phyloP scores from a whole-genome alignment of 139 green algal genomes.

The Volvox africanus region DNA sequence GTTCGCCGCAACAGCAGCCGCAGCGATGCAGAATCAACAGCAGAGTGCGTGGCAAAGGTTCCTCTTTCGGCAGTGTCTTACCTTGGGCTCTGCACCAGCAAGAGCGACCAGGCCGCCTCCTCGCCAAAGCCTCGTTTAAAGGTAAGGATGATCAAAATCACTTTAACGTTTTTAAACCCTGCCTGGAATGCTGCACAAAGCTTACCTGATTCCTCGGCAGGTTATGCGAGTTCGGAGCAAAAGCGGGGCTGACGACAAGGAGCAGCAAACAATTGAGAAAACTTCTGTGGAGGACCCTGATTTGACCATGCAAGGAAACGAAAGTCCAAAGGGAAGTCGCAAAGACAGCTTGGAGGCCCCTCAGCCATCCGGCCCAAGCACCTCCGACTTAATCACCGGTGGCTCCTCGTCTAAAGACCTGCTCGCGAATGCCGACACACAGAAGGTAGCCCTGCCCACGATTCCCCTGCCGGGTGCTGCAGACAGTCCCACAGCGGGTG shows the following conservation, averaged over 20 bases:
- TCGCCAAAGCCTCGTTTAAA: not conserved
- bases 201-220: not conserved
- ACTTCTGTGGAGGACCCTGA: not conserved
- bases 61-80: not conserved
- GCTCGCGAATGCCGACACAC: not conserved
- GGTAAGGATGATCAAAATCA: not conserved
- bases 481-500: not conserved
- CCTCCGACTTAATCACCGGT: not conserved
- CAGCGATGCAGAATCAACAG: not conserved
- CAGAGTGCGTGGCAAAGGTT: not conserved
- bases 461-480: not conserved
- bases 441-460: not conserved
- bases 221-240: not conserved
- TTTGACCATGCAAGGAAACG: not conserved
- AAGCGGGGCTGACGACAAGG: not conserved
- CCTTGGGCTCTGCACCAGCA: not conserved
- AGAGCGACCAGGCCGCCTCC: not conserved
- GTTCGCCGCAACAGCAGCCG: not conserved
- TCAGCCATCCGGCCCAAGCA: not conserved
- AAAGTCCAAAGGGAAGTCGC: not conserved
- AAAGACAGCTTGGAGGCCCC: not conserved
- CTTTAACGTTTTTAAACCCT: not conserved
- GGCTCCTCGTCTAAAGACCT: not conserved
- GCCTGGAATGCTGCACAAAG: not conserved
- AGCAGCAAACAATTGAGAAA: not conserved